phyloP scores from a whole-genome alignment of 441 rosid species.

The Gossypium schwendimanii region DNA sequence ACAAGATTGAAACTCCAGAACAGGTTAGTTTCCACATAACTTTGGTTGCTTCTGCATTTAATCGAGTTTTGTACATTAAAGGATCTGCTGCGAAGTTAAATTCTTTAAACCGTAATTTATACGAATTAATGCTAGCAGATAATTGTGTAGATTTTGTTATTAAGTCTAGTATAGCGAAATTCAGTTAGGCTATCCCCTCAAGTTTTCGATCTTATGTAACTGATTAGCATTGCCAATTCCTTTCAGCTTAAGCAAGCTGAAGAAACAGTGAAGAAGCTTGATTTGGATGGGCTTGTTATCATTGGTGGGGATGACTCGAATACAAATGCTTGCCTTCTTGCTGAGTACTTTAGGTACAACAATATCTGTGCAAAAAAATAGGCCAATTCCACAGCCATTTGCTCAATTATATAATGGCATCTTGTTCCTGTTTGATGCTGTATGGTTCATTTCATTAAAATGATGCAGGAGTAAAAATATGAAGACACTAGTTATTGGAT shows the following conservation, averaged over 20 bases:
- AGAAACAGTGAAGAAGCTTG: slow-evolving; percentile 66
- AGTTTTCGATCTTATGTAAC: neutral
- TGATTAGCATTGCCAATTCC: neutral
- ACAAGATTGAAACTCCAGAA: slow-evolving; percentile 92
- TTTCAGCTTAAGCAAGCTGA: slow-evolving; percentile 83
- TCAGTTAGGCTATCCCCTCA: neutral
- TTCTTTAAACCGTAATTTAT: neutral
- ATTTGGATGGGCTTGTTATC: slow-evolving; percentile 80
- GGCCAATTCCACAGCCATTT: neutral
- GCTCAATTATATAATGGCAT: neutral
- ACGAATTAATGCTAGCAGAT: neutral
- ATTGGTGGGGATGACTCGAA: slow-evolving; percentile 99
- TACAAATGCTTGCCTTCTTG: slow-evolving; percentile 94
- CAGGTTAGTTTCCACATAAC: slow-evolving; percentile 42
- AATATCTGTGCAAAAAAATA: neutral
- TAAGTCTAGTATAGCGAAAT: neutral
- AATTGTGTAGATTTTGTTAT: neutral
- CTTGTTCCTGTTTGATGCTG: neutral
- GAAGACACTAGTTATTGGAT: slow-evolving; percentile 87
- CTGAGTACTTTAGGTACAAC: slow-evolving; percentile 63
- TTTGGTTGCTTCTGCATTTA: neutral
- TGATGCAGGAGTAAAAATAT: slow-evolving; percentile 61
- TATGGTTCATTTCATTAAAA: neutral
- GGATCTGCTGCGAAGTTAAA: neutral
- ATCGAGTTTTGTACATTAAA: neutral